Base-by-base conservation (phyloP, 768 basidiomycete species). In the Xerocomellus chrysenteron region DNA sequence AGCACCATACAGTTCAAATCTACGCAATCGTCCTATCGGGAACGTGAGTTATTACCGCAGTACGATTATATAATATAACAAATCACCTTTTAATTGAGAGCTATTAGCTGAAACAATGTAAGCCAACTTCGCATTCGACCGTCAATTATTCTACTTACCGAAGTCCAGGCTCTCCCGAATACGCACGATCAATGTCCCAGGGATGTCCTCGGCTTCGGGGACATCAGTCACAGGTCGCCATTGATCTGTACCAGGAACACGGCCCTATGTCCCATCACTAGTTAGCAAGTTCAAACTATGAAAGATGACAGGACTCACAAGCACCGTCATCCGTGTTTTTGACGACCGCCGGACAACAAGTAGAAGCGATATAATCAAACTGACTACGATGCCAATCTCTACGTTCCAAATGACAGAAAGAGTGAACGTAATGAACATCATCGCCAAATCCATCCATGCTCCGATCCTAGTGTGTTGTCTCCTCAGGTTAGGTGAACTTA, bases 201-300 rank as follows among this genome's bases (percentile, higher is more conserved):
- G 80, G 16, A 86, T 76, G 59, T 84, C 86, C 74, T 97, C 93
- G 0, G 85, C 89, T 52, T 92, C 91, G 0, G 89, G 86, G 55
- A 90, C 87, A 68, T 97, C 94, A 47, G 88, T 88, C 40, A 99
- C 79, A 4, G 96, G 87, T 59, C 88, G 92, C 94, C 94, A 99
- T 52, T 84, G 75, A 55, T 92, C 84, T 0, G 94, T 96, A 3
- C 89, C 90, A 2, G 92, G 94, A 42, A 98, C 82, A 10, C 89
- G 83, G 10, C 95, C 95, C 89, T 92, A 52, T 9, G 24, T 45
- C 13, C 8, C 11, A n/a, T 33, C 44, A 3, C 8, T 10, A 1
- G 28, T 60, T 21, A 66, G 49, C 16, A 28, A 17, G 3, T 12
- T 16, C 37, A 42, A 33, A 17, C 12, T 1, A 26, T 1, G 13